Evolutionary conservation across 2,329 filamentous ascomycete genomes (phyloP).

Genomic region (Thelonectria rubi): DNA sequence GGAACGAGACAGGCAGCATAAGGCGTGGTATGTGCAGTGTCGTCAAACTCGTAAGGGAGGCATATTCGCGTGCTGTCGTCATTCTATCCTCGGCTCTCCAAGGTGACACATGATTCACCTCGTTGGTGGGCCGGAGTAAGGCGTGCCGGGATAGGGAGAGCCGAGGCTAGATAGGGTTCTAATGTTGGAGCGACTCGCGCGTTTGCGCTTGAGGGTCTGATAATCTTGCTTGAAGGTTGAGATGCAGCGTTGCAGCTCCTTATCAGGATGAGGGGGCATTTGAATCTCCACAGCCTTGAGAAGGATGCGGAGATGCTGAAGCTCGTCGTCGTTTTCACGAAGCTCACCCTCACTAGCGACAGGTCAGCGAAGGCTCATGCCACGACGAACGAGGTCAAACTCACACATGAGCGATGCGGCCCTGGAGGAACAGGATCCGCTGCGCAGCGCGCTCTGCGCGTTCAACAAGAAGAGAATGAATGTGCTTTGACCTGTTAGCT

Average conservation of each 20-base stretch:
- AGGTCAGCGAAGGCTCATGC: conserved; percentile 20
- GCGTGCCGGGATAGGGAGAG: conserved; percentile 40
- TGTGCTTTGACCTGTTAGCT: conserved; percentile 58
- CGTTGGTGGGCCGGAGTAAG: conserved; percentile 28
- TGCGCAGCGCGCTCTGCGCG: conserved; percentile 66
- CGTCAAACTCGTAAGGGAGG: conserved; percentile 34
- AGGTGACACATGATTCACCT: conserved; percentile 23
- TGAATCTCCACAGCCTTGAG: conserved; percentile 70
- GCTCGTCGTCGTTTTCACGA: conserved; percentile 65
- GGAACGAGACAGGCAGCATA: conserved; percentile 26
- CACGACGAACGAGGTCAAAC: conserved; percentile 25
- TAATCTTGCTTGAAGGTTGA: conserved; percentile 70
- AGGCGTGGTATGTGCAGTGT: conserved; percentile 29
- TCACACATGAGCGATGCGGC: conserved; percentile 66
- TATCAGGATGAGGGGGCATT: conserved; percentile 60
- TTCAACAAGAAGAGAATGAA: conserved; percentile 67
- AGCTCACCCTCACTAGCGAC: conserved; percentile 62
- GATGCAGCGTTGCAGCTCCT: conserved; percentile 67
- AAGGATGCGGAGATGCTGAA: conserved; percentile 69
- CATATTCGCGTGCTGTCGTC: conserved; percentile 28
- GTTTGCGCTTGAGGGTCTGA: conserved; percentile 57
- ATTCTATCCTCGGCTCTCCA: conserved; percentile 16
- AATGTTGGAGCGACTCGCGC: conserved; percentile 47
- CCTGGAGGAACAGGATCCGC: conserved; percentile 68
- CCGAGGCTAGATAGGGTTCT: conserved; percentile 42